phyloP scores from a whole-genome alignment of 805 yeast genomes.

The Barnettozyma sp. region DNA sequence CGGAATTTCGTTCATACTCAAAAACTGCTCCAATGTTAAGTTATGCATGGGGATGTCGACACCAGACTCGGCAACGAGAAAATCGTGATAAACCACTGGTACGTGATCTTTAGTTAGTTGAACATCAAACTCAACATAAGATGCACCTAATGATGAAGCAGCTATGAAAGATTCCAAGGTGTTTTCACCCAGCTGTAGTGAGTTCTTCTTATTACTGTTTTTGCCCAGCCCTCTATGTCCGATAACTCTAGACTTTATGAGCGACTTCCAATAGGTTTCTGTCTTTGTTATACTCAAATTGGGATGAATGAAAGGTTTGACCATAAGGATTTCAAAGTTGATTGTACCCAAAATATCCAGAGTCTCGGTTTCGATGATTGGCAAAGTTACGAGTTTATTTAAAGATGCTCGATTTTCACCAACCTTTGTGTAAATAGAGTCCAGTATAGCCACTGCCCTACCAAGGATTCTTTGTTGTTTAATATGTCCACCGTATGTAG shows the following conservation, averaged over 20 bases:
- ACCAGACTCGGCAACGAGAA: slow-evolving; percentile 90
- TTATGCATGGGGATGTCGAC: slow-evolving; percentile 95
- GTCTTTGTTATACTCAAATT: slow-evolving; percentile 57
- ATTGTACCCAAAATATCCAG: slow-evolving; percentile 73
- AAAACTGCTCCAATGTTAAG: slow-evolving; percentile 81
- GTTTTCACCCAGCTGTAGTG: slow-evolving; percentile 90
- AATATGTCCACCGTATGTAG: slow-evolving; percentile 61
- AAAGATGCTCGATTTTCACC: slow-evolving; percentile 64
- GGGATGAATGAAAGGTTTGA: slow-evolving; percentile 67
- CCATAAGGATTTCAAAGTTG: slow-evolving; percentile 65
- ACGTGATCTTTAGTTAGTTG: slow-evolving; percentile 86
- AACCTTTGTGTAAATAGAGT: slow-evolving; percentile 54
- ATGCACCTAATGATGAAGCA: slow-evolving; percentile 93
- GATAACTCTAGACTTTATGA: slow-evolving; percentile 83
- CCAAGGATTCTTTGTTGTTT: slow-evolving; percentile 48
- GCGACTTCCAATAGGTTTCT: slow-evolving; percentile 85
- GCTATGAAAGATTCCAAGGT: slow-evolving; percentile 93
- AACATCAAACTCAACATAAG: slow-evolving; percentile 95
- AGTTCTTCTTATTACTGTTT: slow-evolving; percentile 61
- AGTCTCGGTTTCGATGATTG: slow-evolving; percentile 66
- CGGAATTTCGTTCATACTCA: slow-evolving; percentile 39
- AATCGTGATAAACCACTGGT: slow-evolving; percentile 94
- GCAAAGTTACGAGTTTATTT: slow-evolving; percentile 58
- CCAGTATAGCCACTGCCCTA: slow-evolving; percentile 72
- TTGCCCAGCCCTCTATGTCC: slow-evolving; percentile 96